phyloP scores from a whole-genome alignment of 441 rosid genomes.

The Theobroma grandiflorum region DNA sequence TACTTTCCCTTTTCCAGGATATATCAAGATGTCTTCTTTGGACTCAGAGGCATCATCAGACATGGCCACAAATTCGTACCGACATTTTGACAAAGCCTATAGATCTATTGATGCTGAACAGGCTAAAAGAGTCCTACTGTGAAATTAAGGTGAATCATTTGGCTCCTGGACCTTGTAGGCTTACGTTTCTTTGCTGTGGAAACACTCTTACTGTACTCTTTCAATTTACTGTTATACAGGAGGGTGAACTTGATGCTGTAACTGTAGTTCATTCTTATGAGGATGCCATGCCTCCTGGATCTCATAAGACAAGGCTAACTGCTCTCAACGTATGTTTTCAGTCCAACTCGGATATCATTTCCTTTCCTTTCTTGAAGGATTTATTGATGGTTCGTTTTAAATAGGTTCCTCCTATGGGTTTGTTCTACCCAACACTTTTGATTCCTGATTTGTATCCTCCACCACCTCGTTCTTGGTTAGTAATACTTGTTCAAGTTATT shows the following conservation, averaged over 20 bases:
- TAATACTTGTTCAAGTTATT: constrained; percentile 24
- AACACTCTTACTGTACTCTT: background rate
- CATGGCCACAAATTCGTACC: constrained; percentile 89
- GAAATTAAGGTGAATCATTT: constrained; percentile 69
- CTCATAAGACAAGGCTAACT: constrained; percentile 88
- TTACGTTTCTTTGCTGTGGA: background rate
- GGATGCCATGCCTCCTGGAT: constrained; percentile 71
- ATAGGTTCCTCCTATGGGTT: constrained; percentile 98
- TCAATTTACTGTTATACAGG: constrained; percentile 49
- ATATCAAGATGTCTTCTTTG: constrained; percentile 97
- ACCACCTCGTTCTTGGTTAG: constrained; percentile 90
- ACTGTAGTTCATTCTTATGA: constrained; percentile 84
- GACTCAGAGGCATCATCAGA: constrained; percentile 97
- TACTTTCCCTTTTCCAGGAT: constrained; percentile 58
- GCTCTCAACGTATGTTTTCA: constrained; percentile 75
- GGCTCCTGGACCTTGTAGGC: background rate
- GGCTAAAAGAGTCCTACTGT: constrained; percentile 84
- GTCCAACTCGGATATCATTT: constrained; percentile 22
- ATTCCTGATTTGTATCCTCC: constrained; percentile 91
- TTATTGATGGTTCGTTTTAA: constrained; percentile 27
- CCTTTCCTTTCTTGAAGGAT: constrained; percentile 24
- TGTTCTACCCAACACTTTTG: constrained; percentile 88
- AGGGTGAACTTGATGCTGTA: constrained; percentile 77
- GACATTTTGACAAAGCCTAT: constrained; percentile 84
- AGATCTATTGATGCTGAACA: constrained; percentile 85